A percentile compares a stretch with the other conserved stretches of the same genome.
phyloP scores from a whole-genome alignment of 2,329 filamentous ascomycete genomes.

The Chaetomiaceae sp. region DNA sequence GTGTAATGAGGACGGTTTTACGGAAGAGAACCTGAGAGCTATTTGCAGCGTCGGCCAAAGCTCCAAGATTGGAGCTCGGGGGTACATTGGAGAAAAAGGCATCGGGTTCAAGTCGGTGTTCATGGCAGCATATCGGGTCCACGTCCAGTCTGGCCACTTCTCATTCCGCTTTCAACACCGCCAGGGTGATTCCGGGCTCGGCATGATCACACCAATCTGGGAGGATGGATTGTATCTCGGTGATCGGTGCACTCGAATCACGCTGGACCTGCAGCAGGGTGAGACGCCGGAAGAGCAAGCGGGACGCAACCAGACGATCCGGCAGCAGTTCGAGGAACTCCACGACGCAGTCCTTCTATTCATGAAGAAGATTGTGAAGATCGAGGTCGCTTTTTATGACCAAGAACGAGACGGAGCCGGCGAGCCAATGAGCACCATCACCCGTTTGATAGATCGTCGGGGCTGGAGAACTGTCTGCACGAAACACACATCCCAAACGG shows the following conservation, averaged over 20 bases:
- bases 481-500: background rate
- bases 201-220: conserved; percentile 46
- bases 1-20: conserved; percentile 47
- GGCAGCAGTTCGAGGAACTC: conserved; percentile 32
- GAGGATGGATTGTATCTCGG: conserved; percentile 9
- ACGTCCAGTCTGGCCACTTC: conserved; percentile 39
- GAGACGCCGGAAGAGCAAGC: conserved; percentile 16
- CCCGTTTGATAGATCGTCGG: conserved; percentile 14
- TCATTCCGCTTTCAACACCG: conserved; percentile 39
- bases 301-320: conserved; percentile 21
- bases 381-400: conserved; percentile 30
- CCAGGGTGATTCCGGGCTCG: conserved; percentile 39
- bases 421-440: conserved; percentile 4
- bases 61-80: conserved; percentile 36
- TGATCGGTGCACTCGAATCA: conserved; percentile 31
- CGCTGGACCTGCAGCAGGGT: conserved; percentile 31
- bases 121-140: conserved; percentile 38
- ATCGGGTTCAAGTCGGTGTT: conserved; percentile 49
- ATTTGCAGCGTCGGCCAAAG: conserved; percentile 42
- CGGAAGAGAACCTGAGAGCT: conserved; percentile 34
- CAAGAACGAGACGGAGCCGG: conserved; percentile 7
- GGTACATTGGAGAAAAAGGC: conserved; percentile 46
- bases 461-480: conserved; percentile 7
- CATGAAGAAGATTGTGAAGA: conserved; percentile 33
- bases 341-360: conserved; percentile 38